A percentile compares a stretch with the other conserved stretches of the same genome.
phyloP scores from a whole-genome alignment of 208 protist species.

The Crithidia thermophila region DNA sequence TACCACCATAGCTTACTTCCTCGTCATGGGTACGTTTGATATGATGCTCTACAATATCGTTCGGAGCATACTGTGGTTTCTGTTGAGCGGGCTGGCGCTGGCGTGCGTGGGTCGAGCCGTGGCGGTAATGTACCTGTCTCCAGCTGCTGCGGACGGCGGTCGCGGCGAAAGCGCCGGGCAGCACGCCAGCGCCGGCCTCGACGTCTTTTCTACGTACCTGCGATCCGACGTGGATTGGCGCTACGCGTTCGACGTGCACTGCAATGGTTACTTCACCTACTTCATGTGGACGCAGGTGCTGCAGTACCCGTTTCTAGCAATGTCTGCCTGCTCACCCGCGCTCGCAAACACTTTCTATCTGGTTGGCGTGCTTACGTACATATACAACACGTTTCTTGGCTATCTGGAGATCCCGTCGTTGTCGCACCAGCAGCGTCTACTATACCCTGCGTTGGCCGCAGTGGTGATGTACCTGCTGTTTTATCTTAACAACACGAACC shows the following conservation, averaged over 20 bases:
- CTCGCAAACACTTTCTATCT: slow-evolving; percentile 70
- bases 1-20: slow-evolving; percentile 48
- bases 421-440: slow-evolving; percentile 80
- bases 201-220: slow-evolving; percentile 24
- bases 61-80: slow-evolving; percentile 29
- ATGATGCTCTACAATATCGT: slow-evolving; percentile 49
- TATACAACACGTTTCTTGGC: slow-evolving; percentile 93
- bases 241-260: slow-evolving; percentile 97
- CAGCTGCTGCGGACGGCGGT: slow-evolving; percentile 3
- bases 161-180: neutral
- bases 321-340: slow-evolving; percentile 65
- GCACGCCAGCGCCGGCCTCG: neutral
- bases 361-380: slow-evolving; percentile 72
- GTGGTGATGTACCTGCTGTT: slow-evolving; percentile 53
- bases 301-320: slow-evolving; percentile 46
- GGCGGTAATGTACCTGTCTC: slow-evolving; percentile 29
- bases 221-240: slow-evolving; percentile 89
- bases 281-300: slow-evolving; percentile 94
- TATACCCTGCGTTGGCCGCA: slow-evolving; percentile 86
- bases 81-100: slow-evolving; percentile 75
- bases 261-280: slow-evolving; percentile 96
- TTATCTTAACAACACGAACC: slow-evolving; percentile 42
- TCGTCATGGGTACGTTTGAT: slow-evolving; percentile 37
- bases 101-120: slow-evolving; percentile 48
- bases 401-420: slow-evolving; percentile 93